phyloP scores from a whole-genome alignment of 139 green algal species.

The Eudorina sp. region DNA sequence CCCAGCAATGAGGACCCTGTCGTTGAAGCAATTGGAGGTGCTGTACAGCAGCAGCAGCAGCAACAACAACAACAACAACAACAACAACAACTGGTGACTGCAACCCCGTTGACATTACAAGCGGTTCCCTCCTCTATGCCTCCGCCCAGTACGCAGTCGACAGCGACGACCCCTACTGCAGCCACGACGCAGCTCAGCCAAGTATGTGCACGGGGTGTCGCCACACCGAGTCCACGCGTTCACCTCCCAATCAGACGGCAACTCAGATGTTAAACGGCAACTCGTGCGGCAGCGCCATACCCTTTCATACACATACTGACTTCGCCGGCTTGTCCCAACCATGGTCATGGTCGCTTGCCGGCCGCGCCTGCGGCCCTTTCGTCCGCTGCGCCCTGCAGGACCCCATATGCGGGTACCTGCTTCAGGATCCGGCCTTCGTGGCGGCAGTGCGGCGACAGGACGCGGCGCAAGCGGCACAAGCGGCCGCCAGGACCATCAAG shows the following conservation, averaged over 20 bases:
- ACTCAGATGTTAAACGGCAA: no score
- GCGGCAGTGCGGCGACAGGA: slow-evolving; percentile 10
- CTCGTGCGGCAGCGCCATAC: neutral
- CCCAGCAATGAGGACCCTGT: no score
- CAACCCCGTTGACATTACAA: neutral
- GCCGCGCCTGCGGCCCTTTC: neutral
- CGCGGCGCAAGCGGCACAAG: neutral
- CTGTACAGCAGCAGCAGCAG: no score
- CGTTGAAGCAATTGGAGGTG: no score
- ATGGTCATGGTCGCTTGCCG: no score
- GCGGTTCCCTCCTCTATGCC: neutral
- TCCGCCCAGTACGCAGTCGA: neutral
- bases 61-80: neutral
- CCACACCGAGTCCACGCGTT: no score
- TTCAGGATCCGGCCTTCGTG: slow-evolving; percentile 3
- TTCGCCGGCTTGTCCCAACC: no score
- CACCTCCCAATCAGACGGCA: no score
- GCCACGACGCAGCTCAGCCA: neutral
- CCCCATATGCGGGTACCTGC: slow-evolving; percentile 18
- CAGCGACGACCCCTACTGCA: neutral
- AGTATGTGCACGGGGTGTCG: neutral
- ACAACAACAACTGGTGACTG: neutral
- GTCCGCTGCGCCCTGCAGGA: neutral
- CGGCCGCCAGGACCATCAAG: slow-evolving; percentile 24
- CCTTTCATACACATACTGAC: no score